Conservation (phyloP, 2,329 filamentous ascomycete genomes). For the Fusarium oxysporum region DNA sequence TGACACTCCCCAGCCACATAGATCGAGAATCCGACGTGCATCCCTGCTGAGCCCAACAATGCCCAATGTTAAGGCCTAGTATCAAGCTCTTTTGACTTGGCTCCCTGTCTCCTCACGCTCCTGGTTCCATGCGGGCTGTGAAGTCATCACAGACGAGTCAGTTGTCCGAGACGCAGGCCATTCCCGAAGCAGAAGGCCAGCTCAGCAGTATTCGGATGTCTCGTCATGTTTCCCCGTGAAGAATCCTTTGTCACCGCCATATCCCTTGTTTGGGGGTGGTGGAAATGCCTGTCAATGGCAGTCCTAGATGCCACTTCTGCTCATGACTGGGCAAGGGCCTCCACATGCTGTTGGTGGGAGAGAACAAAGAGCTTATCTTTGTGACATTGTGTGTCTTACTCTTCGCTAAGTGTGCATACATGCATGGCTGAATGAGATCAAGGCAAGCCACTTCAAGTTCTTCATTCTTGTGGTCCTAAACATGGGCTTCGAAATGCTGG, state of each 20-base stretch:
- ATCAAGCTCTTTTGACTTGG: constrained; percentile 11
- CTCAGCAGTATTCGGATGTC: constrained; percentile 44
- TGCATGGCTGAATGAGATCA: constrained; percentile 12
- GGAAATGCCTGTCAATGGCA: constrained; percentile 22
- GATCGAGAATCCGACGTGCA: constrained; percentile 32
- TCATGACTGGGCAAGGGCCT: constrained; percentile 24
- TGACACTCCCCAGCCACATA: constrained; percentile 36
- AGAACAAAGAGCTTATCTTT: constrained; percentile 19
- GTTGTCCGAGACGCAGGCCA: constrained; percentile 44
- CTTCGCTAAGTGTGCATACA: background rate
- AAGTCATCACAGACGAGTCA: constrained; percentile 46
- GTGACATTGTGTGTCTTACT: constrained; percentile 15
- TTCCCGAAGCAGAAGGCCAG: constrained; percentile 50
- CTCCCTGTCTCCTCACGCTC: constrained; percentile 28
- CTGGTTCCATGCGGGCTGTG: constrained; percentile 44
- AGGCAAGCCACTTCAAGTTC: constrained; percentile 21
- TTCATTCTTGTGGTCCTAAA: background rate
- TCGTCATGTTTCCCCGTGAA: constrained; percentile 37
- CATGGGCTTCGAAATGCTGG: background rate
- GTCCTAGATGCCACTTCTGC: constrained; percentile 20
- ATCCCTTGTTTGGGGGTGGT: constrained; percentile 25
- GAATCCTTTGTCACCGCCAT: constrained; percentile 35
- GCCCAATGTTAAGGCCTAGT: constrained; percentile 36
- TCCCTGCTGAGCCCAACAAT: constrained; percentile 43
- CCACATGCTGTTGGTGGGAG: constrained; percentile 14